These are phyloP conservation scores for Tephrocybe sp. DNA, from an alignment of 768 basidiomycete species.

Conservation along the genomic window DNA sequence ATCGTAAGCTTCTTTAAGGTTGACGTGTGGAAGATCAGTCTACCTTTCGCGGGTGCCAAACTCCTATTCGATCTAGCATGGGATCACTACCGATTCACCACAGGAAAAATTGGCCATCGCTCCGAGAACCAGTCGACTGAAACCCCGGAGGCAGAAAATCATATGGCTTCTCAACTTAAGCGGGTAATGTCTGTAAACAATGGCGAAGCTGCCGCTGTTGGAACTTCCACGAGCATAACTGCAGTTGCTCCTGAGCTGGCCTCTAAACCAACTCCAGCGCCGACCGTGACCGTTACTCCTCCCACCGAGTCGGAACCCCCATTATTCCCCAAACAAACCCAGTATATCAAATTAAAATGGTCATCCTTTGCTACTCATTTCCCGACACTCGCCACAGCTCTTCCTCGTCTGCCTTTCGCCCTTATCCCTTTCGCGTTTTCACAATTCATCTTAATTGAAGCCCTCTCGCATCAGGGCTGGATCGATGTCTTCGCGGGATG, in stretches of 20 bases:
- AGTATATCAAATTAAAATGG: slow-evolving; percentile 14
- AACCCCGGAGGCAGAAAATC: slow-evolving; percentile 20
- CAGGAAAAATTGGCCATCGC: slow-evolving; percentile 1
- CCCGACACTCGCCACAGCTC: slow-evolving; percentile 68
- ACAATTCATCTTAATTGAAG: slow-evolving; percentile 93
- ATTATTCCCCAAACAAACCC: slow-evolving; percentile 19
- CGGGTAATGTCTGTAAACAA: slow-evolving; percentile 24
- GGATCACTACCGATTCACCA: slow-evolving; percentile 48
- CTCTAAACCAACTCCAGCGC: slow-evolving; percentile 4
- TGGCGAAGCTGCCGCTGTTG: slow-evolving; percentile 17
- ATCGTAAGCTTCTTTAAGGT: slow-evolving; percentile 74
- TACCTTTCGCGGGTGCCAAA: slow-evolving; percentile 79
- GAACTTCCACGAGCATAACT: slow-evolving; percentile 12
- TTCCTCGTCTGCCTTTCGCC: slow-evolving; percentile 72
- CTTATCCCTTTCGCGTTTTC: slow-evolving; percentile 92
- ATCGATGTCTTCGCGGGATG: slow-evolving; percentile 72
- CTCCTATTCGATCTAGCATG: slow-evolving; percentile 63
- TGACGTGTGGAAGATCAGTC: slow-evolving; percentile 84
- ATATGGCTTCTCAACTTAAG: slow-evolving; percentile 24
- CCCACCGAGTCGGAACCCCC: slow-evolving; percentile 4
- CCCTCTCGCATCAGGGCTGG: slow-evolving; percentile 84
- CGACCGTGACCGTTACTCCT: slow-evolving; percentile 2
- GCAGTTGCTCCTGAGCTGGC: slow-evolving; percentile 6
- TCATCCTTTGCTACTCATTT: slow-evolving; percentile 38
- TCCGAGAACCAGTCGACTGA: slow-evolving; percentile 10